phyloP scores from a whole-genome alignment of 208 protist species.

The Leishmania gerbilli region DNA sequence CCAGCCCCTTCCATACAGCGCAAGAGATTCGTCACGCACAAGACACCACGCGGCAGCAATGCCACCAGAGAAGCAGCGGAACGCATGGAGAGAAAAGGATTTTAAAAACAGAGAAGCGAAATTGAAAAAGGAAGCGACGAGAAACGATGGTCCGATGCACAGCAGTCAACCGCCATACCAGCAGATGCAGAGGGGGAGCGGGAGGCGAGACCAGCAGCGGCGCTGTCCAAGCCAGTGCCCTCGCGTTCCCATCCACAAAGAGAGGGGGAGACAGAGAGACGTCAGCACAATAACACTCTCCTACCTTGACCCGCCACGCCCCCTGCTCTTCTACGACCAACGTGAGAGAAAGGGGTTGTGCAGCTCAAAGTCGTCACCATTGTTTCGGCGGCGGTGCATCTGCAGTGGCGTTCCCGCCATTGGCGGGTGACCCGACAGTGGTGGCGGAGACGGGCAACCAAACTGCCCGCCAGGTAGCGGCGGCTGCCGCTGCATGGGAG shows the following conservation, averaged over 20 bases:
- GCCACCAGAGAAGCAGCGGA: no score
- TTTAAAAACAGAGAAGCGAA: constrained; percentile 9
- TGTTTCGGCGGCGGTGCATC: constrained; percentile 16
- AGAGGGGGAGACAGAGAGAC: neutral
- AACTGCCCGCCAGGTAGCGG: neutral
- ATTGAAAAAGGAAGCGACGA: constrained; percentile 8
- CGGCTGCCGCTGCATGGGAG: neutral
- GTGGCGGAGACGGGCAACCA: neutral
- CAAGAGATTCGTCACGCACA: neutral
- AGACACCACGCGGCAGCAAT: neutral
- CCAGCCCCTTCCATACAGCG: neutral
- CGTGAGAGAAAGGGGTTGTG: constrained; percentile 77
- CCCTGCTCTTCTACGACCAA: constrained; percentile 38
- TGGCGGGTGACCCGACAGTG: neutral
- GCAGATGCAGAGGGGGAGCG: neutral
- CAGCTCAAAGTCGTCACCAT: constrained; percentile 47
- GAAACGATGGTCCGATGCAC: neutral
- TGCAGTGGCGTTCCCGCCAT: neutral
- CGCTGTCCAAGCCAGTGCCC: neutral
- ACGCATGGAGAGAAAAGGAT: neutral
- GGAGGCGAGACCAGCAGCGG: neutral
- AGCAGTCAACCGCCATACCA: neutral
- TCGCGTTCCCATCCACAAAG: neutral
- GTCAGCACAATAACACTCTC: neutral
- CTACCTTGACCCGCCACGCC: neutral